phyloP scores from a whole-genome alignment of 2,329 filamentous ascomycete genomes.

The Aspergillus latus region DNA sequence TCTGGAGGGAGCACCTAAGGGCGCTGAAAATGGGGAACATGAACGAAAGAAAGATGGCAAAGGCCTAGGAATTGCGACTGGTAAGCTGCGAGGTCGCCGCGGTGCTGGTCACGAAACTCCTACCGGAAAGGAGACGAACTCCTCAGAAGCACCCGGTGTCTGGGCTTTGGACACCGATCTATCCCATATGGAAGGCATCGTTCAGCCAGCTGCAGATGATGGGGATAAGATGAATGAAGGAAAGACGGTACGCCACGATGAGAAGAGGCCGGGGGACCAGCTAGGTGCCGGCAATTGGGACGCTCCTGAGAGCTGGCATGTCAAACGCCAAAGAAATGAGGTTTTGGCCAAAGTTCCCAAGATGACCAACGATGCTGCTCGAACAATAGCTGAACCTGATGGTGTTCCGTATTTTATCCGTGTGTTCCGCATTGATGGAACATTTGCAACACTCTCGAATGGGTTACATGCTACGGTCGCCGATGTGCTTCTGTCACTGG shows the following conservation, averaged over 20 bases:
- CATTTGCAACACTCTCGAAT: slow-evolving; percentile 89
- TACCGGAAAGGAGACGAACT: slow-evolving; percentile 24
- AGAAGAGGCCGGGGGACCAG: slow-evolving; percentile 13
- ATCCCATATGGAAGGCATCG: slow-evolving; percentile 85
- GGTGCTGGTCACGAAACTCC: slow-evolving; percentile 32
- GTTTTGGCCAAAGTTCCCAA: slow-evolving; percentile 34
- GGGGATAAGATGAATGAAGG: slow-evolving; percentile 38
- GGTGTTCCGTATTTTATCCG: slow-evolving; percentile 83
- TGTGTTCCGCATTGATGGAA: slow-evolving; percentile 89
- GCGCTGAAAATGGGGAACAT: slow-evolving; percentile 33
- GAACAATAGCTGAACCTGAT: slow-evolving; percentile 70
- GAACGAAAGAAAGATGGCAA: slow-evolving; percentile 43
- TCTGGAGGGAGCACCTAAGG: slow-evolving; percentile 31
- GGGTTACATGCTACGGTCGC: slow-evolving; percentile 78
- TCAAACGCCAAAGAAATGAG: slow-evolving; percentile 61
- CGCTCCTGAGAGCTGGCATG: slow-evolving; percentile 94
- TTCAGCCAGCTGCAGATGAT: slow-evolving; percentile 73
- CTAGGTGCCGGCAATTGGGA: slow-evolving; percentile 69
- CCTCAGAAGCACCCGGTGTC: slow-evolving; percentile 59
- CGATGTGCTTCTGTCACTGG: slow-evolving; percentile 84
- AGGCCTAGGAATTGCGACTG: slow-evolving; percentile 32
- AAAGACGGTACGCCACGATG: slow-evolving; percentile 32
- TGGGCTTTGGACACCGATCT: slow-evolving; percentile 86
- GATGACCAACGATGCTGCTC: slow-evolving; percentile 67
- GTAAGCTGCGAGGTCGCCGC: slow-evolving; percentile 37